These are phyloP conservation scores for Lanmaoa pseudosensibilis DNA, from an alignment of 768 basidiomycete genomes.

Conservation along the genomic window DNA sequence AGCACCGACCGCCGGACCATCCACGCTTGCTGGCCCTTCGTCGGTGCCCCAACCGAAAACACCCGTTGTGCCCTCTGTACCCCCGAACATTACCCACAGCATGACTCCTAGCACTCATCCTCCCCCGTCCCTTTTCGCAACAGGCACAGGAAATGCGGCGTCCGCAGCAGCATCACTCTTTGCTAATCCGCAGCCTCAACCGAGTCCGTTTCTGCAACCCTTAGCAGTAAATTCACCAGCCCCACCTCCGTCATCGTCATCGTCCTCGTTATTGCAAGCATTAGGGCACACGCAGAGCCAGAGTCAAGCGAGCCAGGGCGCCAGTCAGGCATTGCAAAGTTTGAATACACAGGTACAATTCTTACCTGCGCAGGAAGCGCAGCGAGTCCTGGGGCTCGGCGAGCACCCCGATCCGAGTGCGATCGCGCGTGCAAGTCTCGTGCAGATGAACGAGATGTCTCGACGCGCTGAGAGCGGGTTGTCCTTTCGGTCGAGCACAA, in stretches of 20 bases:
- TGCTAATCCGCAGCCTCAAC: constrained; percentile 26
- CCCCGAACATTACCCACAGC: constrained; percentile 20
- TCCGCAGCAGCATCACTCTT: constrained; percentile 20
- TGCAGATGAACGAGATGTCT: constrained; percentile 79
- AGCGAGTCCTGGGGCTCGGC: constrained; percentile 44
- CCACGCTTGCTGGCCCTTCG: constrained; percentile 9
- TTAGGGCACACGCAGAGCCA: constrained; percentile 19
- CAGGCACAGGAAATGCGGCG: constrained; percentile 14
- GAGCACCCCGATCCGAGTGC: constrained; percentile 50
- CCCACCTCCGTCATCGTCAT: constrained; percentile 16
- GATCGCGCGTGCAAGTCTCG: constrained; percentile 64
- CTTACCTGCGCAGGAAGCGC: constrained; percentile 56
- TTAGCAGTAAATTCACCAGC: constrained; percentile 16
- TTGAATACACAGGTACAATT: constrained; percentile 38
- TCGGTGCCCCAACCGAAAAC: constrained; percentile 19
- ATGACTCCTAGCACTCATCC: constrained; percentile 36
- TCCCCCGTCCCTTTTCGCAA: constrained; percentile 28
- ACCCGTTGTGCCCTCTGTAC: constrained; percentile 12
- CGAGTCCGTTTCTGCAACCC: constrained; percentile 31
- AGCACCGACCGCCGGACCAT: constrained; percentile 12
- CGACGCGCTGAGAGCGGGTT: no score
- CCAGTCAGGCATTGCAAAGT: constrained; percentile 3
- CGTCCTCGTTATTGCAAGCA: constrained; percentile 29
- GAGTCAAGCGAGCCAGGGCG: constrained; percentile 3
- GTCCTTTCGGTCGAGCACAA: constrained; percentile 29